A percentile compares a stretch with the other conserved stretches of the same genome.
phyloP scores from a whole-genome alignment of 306 rosid genomes.

The Abrus precatorius region DNA sequence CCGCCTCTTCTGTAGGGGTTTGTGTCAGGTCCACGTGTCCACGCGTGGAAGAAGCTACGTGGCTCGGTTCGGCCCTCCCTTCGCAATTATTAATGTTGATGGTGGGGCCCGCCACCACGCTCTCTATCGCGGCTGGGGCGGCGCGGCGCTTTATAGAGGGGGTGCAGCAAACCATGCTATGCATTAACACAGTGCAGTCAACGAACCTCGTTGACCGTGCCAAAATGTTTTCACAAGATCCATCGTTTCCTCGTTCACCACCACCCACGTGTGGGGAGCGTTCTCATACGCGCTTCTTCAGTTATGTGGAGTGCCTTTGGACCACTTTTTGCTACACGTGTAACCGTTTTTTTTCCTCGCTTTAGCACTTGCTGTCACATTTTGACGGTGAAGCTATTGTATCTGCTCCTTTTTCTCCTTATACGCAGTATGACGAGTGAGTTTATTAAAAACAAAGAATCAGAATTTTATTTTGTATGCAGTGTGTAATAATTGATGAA shows the following conservation, averaged over 20 bases:
- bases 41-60: neutral
- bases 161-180: conserved; percentile 21
- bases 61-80: conserved; percentile 18
- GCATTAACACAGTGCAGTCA: conserved; percentile 57
- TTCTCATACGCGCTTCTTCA: conserved; percentile 34
- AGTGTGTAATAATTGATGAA: too few relatives aligned
- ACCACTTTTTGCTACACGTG: conserved; percentile 43
- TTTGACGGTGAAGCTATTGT: neutral
- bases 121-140: conserved; percentile 52
- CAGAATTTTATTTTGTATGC: neutral
- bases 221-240: conserved; percentile 34
- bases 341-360: neutral
- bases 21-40: conserved; percentile 42
- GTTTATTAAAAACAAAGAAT: neutral
- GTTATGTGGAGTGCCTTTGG: neutral
- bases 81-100: conserved; percentile 33
- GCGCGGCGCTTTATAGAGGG: conserved; percentile 50
- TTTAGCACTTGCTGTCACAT: neutral
- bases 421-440: neutral
- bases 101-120: conserved; percentile 56
- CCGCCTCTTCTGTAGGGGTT: conserved; percentile 38
- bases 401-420: neutral
- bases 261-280: conserved; percentile 51
- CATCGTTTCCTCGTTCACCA: neutral
- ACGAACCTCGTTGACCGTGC: conserved; percentile 63